phyloP scores from a whole-genome alignment of 2,329 filamentous ascomycete genomes.

The Scedosporium boydii region DNA sequence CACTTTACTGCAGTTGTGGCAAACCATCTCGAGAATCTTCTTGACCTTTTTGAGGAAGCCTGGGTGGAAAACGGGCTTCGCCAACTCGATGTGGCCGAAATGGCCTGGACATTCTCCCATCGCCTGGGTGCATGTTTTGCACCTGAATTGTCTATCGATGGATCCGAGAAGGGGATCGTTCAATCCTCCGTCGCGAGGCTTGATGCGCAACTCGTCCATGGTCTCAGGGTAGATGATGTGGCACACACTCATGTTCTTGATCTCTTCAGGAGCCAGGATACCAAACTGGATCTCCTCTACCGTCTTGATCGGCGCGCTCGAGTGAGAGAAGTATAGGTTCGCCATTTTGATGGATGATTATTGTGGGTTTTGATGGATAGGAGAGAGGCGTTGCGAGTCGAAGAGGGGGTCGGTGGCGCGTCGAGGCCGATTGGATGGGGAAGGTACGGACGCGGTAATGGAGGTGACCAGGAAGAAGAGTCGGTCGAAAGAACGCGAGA shows the following conservation, averaged over 20 bases:
- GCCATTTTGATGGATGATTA: slow-evolving; percentile 57
- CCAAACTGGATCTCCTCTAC: slow-evolving; percentile 99
- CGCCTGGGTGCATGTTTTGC: slow-evolving; percentile 90
- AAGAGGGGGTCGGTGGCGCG: background rate
- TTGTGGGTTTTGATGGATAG: background rate
- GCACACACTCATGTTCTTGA: slow-evolving; percentile 96
- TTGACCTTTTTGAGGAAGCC: slow-evolving; percentile 99
- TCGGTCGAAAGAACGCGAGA: background rate
- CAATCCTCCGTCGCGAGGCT: slow-evolving; percentile 81
- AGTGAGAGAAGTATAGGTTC: slow-evolving; percentile 84
- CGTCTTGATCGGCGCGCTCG: slow-evolving; percentile 90
- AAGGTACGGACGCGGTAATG: background rate
- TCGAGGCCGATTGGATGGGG: background rate
- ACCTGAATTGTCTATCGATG: slow-evolving; percentile 91
- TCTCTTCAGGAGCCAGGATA: slow-evolving; percentile 93
- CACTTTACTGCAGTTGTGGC: slow-evolving; percentile 97
- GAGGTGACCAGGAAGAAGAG: background rate
- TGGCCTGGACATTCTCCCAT: slow-evolving; percentile 96
- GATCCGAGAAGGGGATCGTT: slow-evolving; percentile 95
- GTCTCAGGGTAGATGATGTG: slow-evolving; percentile 98
- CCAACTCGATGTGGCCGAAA: slow-evolving; percentile 97
- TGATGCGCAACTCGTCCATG: slow-evolving; percentile 91
- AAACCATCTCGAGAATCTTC: slow-evolving; percentile 97
- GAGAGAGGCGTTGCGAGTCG: background rate
- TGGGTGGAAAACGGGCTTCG: slow-evolving; percentile 87